Percentiles rank a stretch among this genome's conserved stretches.
phyloP scores from a whole-genome alignment of 164 flowering plant genomes.

The Magnolia changhungtana region DNA sequence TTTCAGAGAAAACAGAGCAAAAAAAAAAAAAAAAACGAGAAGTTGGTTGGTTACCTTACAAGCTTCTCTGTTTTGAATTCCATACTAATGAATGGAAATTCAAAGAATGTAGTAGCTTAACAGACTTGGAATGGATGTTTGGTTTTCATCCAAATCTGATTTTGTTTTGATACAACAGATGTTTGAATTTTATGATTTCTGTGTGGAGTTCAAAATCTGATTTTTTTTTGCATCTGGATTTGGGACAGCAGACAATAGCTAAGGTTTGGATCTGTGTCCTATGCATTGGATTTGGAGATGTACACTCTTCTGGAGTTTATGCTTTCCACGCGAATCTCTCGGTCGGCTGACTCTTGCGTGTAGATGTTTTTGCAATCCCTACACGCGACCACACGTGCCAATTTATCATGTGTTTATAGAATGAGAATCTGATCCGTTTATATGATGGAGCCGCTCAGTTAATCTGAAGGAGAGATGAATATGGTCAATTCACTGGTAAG shows the following conservation, averaged over 20 bases:
- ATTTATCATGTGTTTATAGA: too few relatives aligned
- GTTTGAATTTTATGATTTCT: background rate
- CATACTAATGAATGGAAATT: constrained; percentile 7
- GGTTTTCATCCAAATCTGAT: background rate
- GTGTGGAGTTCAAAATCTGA: background rate
- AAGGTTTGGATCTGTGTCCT: background rate
- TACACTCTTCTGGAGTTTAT: too few relatives aligned
- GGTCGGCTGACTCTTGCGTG: too few relatives aligned
- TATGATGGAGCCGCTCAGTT: too few relatives aligned
- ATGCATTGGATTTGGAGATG: background rate
- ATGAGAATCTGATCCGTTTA: too few relatives aligned
- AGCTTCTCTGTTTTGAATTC: constrained; percentile 52
- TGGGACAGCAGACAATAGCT: background rate
- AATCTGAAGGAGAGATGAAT: too few relatives aligned
- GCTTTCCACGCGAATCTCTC: too few relatives aligned
- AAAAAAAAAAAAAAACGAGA: constrained; percentile 7
- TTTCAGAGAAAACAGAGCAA: background rate
- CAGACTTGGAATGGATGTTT: background rate
- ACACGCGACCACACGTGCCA: too few relatives aligned
- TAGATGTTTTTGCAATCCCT: too few relatives aligned
- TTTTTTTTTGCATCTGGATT: background rate
- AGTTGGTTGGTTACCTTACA: constrained; percentile 41
- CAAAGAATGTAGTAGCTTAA: background rate
- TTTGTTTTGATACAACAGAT: background rate
- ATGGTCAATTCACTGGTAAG: too few relatives aligned